phyloP scores from a whole-genome alignment of 1,284 basidiomycete genomes.

The Marasmius fiardii region DNA sequence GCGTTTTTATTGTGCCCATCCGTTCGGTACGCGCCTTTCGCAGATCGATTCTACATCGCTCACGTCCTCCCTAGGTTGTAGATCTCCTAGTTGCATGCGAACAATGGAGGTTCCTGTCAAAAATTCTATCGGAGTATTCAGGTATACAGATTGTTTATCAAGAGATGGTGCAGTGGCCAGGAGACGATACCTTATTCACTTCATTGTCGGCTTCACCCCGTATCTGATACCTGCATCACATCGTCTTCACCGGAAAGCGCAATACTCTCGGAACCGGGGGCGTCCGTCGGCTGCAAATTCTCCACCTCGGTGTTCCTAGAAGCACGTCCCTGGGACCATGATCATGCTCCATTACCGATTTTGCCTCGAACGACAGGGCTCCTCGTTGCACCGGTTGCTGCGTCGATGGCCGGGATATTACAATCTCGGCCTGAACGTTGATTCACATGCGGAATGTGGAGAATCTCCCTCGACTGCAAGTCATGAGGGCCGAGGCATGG shows the following conservation, averaged over 20 bases:
- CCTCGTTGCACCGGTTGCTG: too few species aligned
- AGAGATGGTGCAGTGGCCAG: conserved; percentile 24
- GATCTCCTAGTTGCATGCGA: conserved; percentile 53
- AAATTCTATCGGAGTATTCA: conserved; percentile 71
- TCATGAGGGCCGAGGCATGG: not conserved
- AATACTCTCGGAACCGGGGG: too few species aligned
- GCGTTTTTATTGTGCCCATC: conserved; percentile 68
- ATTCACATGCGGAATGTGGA: not conserved
- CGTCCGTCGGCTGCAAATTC: not conserved
- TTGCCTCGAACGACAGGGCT: too few species aligned
- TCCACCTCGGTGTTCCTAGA: too few species aligned
- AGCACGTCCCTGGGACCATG: too few species aligned
- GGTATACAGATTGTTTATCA: conserved; percentile 55
- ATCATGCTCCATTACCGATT: too few species aligned
- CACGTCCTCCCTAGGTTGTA: conserved; percentile 46
- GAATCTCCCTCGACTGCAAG: not conserved
- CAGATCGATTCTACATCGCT: not conserved
- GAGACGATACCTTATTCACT: not conserved
- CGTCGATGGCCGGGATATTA: not conserved
- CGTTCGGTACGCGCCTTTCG: conserved; percentile 39
- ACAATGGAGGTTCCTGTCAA: conserved; percentile 68
- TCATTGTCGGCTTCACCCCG: not conserved
- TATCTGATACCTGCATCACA: not conserved
- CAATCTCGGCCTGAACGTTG: not conserved
- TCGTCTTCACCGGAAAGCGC: not conserved